Evolutionary conservation across 2,329 filamentous ascomycete species (phyloP).

Genomic region (Ascochyta lentis): DNA sequence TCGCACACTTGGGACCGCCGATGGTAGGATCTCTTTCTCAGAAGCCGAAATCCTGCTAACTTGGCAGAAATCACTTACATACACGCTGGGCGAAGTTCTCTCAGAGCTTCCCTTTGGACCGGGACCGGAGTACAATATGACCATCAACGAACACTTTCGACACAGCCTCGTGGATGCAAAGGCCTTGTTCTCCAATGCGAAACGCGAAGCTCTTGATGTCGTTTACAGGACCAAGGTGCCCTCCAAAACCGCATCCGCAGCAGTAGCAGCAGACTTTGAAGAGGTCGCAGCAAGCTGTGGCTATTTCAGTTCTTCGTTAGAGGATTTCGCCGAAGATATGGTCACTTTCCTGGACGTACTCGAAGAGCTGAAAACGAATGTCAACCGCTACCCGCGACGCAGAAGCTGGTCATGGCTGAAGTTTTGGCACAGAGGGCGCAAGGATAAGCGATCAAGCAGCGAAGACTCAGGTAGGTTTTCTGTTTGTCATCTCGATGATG

Average conservation of each 20-base stretch:
- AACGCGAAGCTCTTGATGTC: conserved; percentile 75
- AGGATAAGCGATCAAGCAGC: conserved; percentile 10
- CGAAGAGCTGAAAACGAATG: conserved; percentile 80
- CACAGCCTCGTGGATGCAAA: conserved; percentile 82
- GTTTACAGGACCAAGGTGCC: conserved; percentile 83
- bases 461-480: conserved; percentile 30
- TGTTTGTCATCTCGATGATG: not conserved
- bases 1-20: conserved; percentile 84
- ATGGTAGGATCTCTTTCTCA: conserved; percentile 61
- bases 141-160: conserved; percentile 79
- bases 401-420: conserved; percentile 85
- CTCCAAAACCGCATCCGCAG: conserved; percentile 70
- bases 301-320: conserved; percentile 90
- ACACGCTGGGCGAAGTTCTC: conserved; percentile 86
- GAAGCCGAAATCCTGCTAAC: conserved; percentile 26
- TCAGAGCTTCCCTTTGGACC: conserved; percentile 83
- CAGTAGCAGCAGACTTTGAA: conserved; percentile 90
- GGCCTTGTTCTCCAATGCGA: conserved; percentile 76
- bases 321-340: conserved; percentile 91
- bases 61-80: conserved; percentile 80
- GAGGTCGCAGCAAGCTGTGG: conserved; percentile 98
- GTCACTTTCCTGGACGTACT: conserved; percentile 81
- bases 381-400: conserved; percentile 65
- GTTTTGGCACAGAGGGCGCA: conserved; percentile 67
- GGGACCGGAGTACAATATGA: conserved; percentile 71